These are phyloP conservation scores for Phytophthora pseudosyringae DNA, from an alignment of 352 stramenopile genomes.

Conservation along the genomic window DNA sequence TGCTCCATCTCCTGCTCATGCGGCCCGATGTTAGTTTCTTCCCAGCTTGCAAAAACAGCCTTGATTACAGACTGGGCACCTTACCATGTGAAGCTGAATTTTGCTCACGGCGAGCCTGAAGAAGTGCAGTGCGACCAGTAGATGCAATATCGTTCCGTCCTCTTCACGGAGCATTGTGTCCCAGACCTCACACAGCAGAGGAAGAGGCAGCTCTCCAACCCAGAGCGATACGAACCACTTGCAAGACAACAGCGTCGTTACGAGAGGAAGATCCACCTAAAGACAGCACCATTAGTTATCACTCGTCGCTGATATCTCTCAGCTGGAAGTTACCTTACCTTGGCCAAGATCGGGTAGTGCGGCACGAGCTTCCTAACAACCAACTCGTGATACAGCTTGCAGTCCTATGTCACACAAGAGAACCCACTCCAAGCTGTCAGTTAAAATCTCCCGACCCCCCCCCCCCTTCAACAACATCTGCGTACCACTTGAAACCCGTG, in stretches of 20 bases:
- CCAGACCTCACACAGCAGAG: constrained; percentile 63
- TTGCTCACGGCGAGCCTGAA: constrained; percentile 55
- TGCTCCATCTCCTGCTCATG: constrained; percentile 48
- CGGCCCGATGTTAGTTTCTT: background rate
- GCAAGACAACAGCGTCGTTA: constrained; percentile 70
- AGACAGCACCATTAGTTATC: constrained; percentile 2
- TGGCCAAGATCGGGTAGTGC: constrained; percentile 51
- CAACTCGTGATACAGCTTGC: constrained; percentile 63
- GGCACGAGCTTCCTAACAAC: constrained; percentile 60
- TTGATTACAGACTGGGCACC: background rate
- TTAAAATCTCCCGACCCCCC: background rate
- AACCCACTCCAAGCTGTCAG: constrained; percentile 4
- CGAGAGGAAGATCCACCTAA: constrained; percentile 60
- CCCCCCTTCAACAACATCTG: background rate
- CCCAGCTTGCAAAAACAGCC: background rate
- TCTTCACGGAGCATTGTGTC: constrained; percentile 63
- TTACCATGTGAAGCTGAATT: constrained; percentile 48
- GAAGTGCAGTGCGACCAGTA: constrained; percentile 65
- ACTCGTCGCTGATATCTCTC: background rate
- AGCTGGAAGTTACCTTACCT: constrained; percentile 31
- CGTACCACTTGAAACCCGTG: constrained; percentile 78
- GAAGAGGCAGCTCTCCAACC: constrained; percentile 61
- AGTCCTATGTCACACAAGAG: constrained; percentile 41
- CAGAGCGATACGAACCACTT: constrained; percentile 85
- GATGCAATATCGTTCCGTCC: constrained; percentile 62